These are phyloP conservation scores for Zymoseptoria crescenta DNA, from an alignment of 2,329 filamentous ascomycete species.

Conservation along the genomic window DNA sequence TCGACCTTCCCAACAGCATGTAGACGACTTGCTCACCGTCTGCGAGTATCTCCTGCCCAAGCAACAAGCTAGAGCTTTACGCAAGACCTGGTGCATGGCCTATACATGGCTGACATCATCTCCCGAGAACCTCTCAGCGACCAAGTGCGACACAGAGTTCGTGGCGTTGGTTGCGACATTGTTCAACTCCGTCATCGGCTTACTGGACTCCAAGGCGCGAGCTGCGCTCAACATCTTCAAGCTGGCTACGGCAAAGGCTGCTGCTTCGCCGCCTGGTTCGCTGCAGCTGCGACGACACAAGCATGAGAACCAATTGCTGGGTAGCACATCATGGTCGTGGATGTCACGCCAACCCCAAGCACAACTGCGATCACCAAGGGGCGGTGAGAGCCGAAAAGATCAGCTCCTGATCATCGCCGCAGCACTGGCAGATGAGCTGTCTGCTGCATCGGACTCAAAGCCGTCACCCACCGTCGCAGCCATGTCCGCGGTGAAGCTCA, in stretches of 20 bases:
- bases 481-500: slow-evolving; percentile 19
- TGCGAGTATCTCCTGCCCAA: slow-evolving; percentile 24
- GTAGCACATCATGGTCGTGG: slow-evolving; percentile 18
- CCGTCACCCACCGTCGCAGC: background rate
- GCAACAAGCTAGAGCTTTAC: slow-evolving; percentile 16
- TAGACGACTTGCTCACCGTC: slow-evolving; percentile 21
- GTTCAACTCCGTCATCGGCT: slow-evolving; percentile 30
- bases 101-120: slow-evolving; percentile 15
- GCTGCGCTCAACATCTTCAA: slow-evolving; percentile 21
- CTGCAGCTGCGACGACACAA: background rate
- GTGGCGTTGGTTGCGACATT: slow-evolving; percentile 35
- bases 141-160: slow-evolving; percentile 24
- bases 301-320: background rate
- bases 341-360: slow-evolving; percentile 3
- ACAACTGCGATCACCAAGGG: slow-evolving; percentile 4
- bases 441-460: background rate
- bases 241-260: slow-evolving; percentile 16
- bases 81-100: slow-evolving; percentile 25
- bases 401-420: slow-evolving; percentile 21
- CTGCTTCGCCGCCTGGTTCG: background rate
- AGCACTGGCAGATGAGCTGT: slow-evolving; percentile 20
- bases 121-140: slow-evolving; percentile 9
- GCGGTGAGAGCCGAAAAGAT: slow-evolving; percentile 16
- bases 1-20: slow-evolving; percentile 14
- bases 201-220: slow-evolving; percentile 23